Base-by-base conservation (phyloP, 352 stramenopile species). In the Pythium sukuiense region DNA sequence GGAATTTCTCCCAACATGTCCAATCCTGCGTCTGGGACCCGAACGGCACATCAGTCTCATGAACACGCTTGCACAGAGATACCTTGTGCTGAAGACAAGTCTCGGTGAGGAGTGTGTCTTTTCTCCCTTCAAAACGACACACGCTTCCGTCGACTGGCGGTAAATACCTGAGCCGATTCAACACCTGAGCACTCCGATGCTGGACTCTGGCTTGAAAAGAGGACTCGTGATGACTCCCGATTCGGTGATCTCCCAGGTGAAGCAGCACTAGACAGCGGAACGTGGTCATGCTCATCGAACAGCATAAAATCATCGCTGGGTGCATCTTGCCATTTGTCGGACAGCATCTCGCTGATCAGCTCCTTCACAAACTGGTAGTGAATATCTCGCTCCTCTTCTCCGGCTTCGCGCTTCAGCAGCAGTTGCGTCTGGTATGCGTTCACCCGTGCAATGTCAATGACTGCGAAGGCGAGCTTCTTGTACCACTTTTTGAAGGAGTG, bases 401-500 rank as follows among this genome's bases (percentile, higher is more conserved):
- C 54, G 6, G 55, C 64, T 12, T 0, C 46, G 18, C 41, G 50
- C 8, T 59, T 16, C 6, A 39, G 18, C 11, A 76, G 27, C 12
- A 54, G 50, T 26, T 52, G 64, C 6, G 69, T 59, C 41, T 70
- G 57, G 33, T 62, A 72, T 1, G 69, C 73, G 48, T 76, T 80
- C 13, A 62, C 53, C 0, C 67, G 55, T 13, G 70, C 64, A 35
- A 77, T 69, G 24, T 77, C 73, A 9, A 76, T 48, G 6, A 77
- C 20, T 0, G 67, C 65, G 14, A 77, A 30, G 0, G 45, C 61
- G 1, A 76, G 55, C 29, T 73, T 72, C 35, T 80, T 80, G 53
- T 76, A 59, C 70, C 70, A 77, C 41, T 77, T 75, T 20, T 76
- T 73, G 43, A 74, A 71, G 0, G 61, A 67, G 24, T 76, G 66